Conservation (phyloP, 2,329 filamentous ascomycete genomes). For the Colletotrichum tropicicola region DNA sequence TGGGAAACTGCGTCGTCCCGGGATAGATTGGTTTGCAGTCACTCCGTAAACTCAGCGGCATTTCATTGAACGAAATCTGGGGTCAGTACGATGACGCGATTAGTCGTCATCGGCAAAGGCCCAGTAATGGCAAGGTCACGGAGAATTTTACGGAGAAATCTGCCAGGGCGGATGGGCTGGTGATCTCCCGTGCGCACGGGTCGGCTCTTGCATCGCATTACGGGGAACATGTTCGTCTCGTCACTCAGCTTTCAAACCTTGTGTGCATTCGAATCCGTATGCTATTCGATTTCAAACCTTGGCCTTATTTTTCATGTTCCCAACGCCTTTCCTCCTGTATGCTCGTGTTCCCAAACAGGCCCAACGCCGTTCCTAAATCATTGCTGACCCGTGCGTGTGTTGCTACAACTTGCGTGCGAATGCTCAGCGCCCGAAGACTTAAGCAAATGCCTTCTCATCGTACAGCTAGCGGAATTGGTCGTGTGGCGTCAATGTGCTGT, state of each 20-base stretch:
- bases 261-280: neutral
- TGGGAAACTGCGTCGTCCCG: neutral
- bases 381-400: too few species aligned
- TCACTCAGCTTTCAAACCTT: neutral
- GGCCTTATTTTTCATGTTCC: too few species aligned
- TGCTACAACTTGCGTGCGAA: too few species aligned
- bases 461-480: too few species aligned
- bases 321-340: too few species aligned
- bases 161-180: neutral
- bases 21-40: neutral
- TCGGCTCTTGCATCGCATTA: neutral
- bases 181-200: slow-evolving; percentile 15
- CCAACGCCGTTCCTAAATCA: too few species aligned
- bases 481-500: too few species aligned
- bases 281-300: too few species aligned
- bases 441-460: too few species aligned
- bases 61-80: slow-evolving; percentile 12
- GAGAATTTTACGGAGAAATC: slow-evolving; percentile 30
- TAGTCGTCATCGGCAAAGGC: slow-evolving; percentile 25
- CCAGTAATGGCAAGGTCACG: slow-evolving; percentile 19
- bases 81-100: slow-evolving; percentile 18
- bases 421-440: too few species aligned
- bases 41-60: neutral
- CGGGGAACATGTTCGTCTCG: neutral
- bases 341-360: too few species aligned